Evolutionary conservation across 208 protist genomes (phyloP).

Genomic region (Trypanosoma rangeli): DNA sequence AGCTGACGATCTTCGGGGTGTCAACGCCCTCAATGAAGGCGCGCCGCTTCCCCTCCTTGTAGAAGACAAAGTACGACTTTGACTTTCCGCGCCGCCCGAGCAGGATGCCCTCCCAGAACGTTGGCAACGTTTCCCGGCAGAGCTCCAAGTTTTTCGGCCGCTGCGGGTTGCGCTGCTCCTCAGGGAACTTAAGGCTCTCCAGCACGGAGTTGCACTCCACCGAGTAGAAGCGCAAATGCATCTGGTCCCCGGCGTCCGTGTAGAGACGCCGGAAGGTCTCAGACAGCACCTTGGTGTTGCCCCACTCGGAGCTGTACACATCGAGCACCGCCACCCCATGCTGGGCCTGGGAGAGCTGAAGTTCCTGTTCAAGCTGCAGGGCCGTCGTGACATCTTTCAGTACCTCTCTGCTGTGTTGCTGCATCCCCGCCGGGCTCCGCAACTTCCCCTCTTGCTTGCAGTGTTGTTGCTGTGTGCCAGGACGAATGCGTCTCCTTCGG

Average conservation of each 20-base stretch:
- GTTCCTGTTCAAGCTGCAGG: constrained; percentile 71
- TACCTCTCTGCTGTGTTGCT: constrained; percentile 68
- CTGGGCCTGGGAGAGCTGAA: constrained; percentile 76
- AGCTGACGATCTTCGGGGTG: constrained; percentile 79
- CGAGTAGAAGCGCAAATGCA: constrained; percentile 83
- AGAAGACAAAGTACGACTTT: constrained; percentile 88
- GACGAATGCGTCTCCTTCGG: neutral
- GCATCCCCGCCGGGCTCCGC: neutral
- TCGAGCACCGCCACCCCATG: constrained; percentile 87
- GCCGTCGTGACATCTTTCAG: constrained; percentile 77
- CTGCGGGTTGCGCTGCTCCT: constrained; percentile 35
- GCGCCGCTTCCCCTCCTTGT: constrained; percentile 81
- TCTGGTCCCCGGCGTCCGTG: constrained; percentile 74
- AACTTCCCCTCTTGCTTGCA: neutral
- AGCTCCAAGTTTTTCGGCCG: constrained; percentile 37
- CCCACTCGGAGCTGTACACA: constrained; percentile 88
- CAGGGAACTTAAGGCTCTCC: constrained; percentile 55
- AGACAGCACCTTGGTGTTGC: constrained; percentile 77
- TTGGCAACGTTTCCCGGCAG: constrained; percentile 55
- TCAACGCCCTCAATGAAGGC: constrained; percentile 78
- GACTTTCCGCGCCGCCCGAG: constrained; percentile 65
- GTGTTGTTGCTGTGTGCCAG: neutral
- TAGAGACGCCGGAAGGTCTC: constrained; percentile 86
- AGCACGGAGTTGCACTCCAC: constrained; percentile 85
- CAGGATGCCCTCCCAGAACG: constrained; percentile 67